Evolutionary conservation across 306 rosid genomes (phyloP), one percentile per base, ranked within the genome.

Genomic region (Oxytropis ochrocephala): DNA sequence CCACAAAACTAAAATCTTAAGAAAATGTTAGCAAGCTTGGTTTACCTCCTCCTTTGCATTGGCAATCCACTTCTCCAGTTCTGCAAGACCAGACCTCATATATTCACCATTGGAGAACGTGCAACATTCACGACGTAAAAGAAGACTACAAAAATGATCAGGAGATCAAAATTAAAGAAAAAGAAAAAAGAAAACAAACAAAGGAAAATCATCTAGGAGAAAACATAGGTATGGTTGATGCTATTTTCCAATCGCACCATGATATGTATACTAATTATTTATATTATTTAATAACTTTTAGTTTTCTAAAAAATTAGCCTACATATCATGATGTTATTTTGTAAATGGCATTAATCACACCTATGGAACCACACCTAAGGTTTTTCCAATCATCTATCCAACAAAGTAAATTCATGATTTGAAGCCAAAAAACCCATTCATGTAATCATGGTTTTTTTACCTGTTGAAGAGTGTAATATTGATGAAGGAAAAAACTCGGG

Each of bases 71-170:
- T 91, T 94, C 85, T 94, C 99, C 49, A 94, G 77, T 80, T 94
- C 99, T 18, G 97, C 92, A 8, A 94, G 84, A 77, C 99, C 97
- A 81, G 99, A 94, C 79, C 87, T 91, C 52, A 91, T 96, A 75
- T 94, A 91, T 72, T 94, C 99, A 64, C 99, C 99, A 77, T 94
- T 94, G 49, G 97, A 94, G 87, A 94, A 91, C 7, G 99, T 85
- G 82, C 99, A 94, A 75, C 99, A 94, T 75, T 94, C 97, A 54
- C 97, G 99, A 62, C 97, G 85, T 67, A 94, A 83, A 53, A 94
- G 92, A 72, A 94, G 90, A 76, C 99, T 94, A 63, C 57, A 59
- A 74, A 74, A 57, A 48, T 30, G 18, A 72, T 8, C 11, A 35
- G 29, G 72, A 67, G 14, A 67, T 4, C 53, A 47, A 51, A 57